Evolutionary conservation across 2,329 filamentous ascomycete genomes (phyloP), one percentile per base, ranked within the genome.

Genomic region (Botrytis sinoallii): DNA sequence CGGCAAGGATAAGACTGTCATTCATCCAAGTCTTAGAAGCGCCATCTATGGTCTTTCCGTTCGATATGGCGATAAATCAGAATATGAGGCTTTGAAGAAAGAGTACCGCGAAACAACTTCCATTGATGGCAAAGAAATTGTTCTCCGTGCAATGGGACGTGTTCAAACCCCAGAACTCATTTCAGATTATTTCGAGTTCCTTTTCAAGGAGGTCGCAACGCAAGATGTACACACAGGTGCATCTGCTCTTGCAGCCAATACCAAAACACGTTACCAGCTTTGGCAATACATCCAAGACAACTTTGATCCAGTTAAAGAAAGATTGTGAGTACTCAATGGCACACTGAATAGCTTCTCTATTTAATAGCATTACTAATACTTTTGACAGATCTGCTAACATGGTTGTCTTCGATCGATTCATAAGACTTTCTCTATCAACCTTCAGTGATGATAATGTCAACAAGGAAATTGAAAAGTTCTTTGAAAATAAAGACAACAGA

Each of bases 101-200:
- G 95, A 98, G 82, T 98, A 93, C 87, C 87, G 90, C 76, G 90
- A 86, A 69, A 96, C 94, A 20, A 91, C 92, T 70, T 93, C 94
- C 12, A 91, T 98, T 55, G 96, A 98, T 79, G 95, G 94, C 79
- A 97, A 95, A 83, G 94, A 97, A 78, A 92, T 97, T 76, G 92
- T 90, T 77, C 88, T 98, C 4, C 86, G 88, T 55, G 89, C 92
- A 6, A 87, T 99, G 63, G 94, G 94, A 48, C 89, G 90, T 57
- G 90, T 92, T 32, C 91, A 91, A 78, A 81, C 84, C 18, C 81
- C 85, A 0, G 88, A 90, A 16, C 85, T 98, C 44, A 90, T 97
- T 63, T 85, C 83, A 83, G 83, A 91, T 80, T 86, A 91, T 87
- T 80, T 92, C 86, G 78, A 91, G 83, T 88, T 98, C 81, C 92